A percentile compares a stretch with the other conserved stretches of the same genome.
Conservation (phyloP, 176 grass and related monocot species). For the Luzula sylvatica region DNA sequence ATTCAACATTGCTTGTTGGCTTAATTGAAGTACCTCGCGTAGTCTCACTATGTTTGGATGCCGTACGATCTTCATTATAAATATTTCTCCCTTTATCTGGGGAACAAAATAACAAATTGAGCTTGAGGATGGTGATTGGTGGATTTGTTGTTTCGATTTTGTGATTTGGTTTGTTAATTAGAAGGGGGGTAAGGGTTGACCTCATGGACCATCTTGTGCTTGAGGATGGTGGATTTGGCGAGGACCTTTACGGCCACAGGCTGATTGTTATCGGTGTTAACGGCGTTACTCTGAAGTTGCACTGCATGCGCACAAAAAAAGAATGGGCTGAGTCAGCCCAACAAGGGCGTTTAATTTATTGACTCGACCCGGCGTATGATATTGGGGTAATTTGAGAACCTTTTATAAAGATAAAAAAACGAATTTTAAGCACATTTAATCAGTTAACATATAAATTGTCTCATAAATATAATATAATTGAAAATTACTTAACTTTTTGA, state of each 20-base stretch:
- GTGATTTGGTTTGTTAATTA: neutral
- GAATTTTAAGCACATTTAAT: too few species aligned
- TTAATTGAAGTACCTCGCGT: constrained; percentile 54
- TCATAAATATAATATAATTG: too few species aligned
- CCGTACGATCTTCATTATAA: constrained; percentile 95
- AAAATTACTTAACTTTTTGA: too few species aligned
- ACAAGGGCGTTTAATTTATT: too few species aligned
- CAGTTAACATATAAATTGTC: too few species aligned
- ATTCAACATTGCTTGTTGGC: constrained; percentile 27
- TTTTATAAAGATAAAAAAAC: too few species aligned
- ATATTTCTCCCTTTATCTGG: constrained; percentile 98
- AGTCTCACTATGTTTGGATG: constrained; percentile 80
- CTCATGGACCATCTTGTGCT: constrained; percentile 85
- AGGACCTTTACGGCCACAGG: constrained; percentile 85
- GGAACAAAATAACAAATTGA: neutral
- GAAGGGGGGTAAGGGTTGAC: constrained; percentile 5
- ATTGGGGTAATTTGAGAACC: too few species aligned
- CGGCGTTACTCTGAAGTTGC: too few species aligned
- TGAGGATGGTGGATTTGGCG: constrained; percentile 70
- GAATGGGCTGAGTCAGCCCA: too few species aligned
- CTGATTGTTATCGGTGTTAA: too few species aligned
- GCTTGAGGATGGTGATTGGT: neutral
- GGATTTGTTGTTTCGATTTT: neutral
- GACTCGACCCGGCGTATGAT: too few species aligned
- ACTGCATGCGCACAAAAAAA: too few species aligned